Base-by-base conservation (phyloP, 345 rosid species). In the Dovyalis caffra region DNA sequence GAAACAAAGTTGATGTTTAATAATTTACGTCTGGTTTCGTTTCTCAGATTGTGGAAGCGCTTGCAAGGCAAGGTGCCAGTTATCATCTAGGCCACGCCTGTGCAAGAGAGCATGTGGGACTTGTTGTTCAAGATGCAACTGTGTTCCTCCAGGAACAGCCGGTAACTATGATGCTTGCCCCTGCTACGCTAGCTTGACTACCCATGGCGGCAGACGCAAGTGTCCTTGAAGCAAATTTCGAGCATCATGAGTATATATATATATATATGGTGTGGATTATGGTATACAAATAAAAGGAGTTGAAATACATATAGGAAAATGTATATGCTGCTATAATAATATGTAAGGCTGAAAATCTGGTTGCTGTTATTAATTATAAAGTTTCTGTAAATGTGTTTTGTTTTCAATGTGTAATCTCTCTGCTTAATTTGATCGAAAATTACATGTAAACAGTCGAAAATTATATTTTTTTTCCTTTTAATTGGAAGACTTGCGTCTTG, bases 91-190 rank as follows among this genome's bases (percentile, higher is more conserved):
- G 81, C 94, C 85, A 6, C 73, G 35, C 0, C 77, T 89, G 0
- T 94, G 97, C 82, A 83, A 87, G 47, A 79, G 91, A 68, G 98
- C 94, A 10, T 91, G 98, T 29, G 91, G 94, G 43, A 89, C 88
- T 21, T 91, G 97, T 57, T 91, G 96, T 70, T 77, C 77, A 0
- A 85, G 87, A 18, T 94, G 98, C 90, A 86, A 75, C 76, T 92
- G 97, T 33, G 94, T 91, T 40, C 98, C 97, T 40, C 92, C 92
- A 0, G 97, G 94, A 6, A 91, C 95, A 29, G 70, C 82, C 69
- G 92, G 92, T 5, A 88, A 91, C 85, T 73, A 74, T n/a, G 88
- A 89, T 4, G 85, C 28, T 32, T 94, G 95, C 74, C 82, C 83
- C 26, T 92, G 98, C 77, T 90, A 92, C 57, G 93, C 88, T 73